These are phyloP conservation scores for Citeromyces matritensis DNA, from an alignment of 805 yeast species.

Conservation along the genomic window DNA sequence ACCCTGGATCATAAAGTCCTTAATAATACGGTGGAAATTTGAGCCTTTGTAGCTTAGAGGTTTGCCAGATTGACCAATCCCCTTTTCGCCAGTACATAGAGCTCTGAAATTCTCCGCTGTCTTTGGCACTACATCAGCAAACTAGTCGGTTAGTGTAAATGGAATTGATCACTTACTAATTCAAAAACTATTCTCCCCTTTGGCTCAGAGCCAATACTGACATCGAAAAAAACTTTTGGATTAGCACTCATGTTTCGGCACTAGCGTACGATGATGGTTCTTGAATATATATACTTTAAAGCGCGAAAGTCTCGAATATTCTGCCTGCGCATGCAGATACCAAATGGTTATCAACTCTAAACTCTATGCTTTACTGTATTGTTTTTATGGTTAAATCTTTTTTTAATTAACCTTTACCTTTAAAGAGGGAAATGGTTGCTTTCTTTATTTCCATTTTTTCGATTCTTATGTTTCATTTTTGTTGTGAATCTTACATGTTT, in stretches of 20 bases:
- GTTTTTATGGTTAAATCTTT: too few relatives aligned
- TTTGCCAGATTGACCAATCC: slow-evolving; percentile 41
- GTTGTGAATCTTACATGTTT: too few relatives aligned
- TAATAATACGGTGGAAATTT: slow-evolving; percentile 86
- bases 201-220: slow-evolving; percentile 53
- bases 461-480: too few relatives aligned
- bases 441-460: too few relatives aligned
- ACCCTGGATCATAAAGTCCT: slow-evolving; percentile 86
- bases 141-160: slow-evolving; percentile 8
- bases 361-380: too few relatives aligned
- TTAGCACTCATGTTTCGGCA: slow-evolving; percentile 5
- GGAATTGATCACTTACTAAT: slow-evolving; percentile 19
- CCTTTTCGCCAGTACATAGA: slow-evolving; percentile 81
- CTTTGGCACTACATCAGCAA: slow-evolving; percentile 62
- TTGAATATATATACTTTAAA: too few relatives aligned
- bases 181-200: slow-evolving; percentile 74
- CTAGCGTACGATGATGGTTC: too few relatives aligned
- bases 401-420: too few relatives aligned
- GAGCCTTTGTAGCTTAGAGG: slow-evolving; percentile 70
- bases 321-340: too few relatives aligned
- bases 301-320: too few relatives aligned
- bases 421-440: too few relatives aligned
- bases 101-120: slow-evolving; percentile 87
- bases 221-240: slow-evolving; percentile 62
- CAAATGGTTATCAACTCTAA: too few relatives aligned